Percentiles rank a stretch among this genome's conserved stretches.
phyloP scores from a whole-genome alignment of 169 alveolate genomes.

The Plasmodium knowlesi region DNA sequence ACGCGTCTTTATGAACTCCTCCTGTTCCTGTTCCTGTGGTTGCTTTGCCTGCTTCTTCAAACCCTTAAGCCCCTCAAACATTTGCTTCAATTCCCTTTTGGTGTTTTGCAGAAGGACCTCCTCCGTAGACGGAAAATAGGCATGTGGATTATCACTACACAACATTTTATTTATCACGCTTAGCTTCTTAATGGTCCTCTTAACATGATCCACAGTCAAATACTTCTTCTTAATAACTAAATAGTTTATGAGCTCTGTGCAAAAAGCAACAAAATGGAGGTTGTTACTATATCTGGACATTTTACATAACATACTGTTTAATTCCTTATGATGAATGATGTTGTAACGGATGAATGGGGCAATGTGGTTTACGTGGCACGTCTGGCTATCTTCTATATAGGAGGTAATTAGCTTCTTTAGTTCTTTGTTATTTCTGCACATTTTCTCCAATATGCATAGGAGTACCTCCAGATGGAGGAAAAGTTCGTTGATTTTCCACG shows the following conservation, averaged over 20 bases:
- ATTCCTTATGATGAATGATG: constrained; percentile 23
- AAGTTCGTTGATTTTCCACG: constrained; percentile 3
- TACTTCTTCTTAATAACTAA: constrained; percentile 46
- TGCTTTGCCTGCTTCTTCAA: neutral
- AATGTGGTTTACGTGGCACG: constrained; percentile 28
- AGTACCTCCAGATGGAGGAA: constrained; percentile 47
- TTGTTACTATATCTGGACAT: neutral
- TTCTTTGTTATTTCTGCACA: constrained; percentile 47
- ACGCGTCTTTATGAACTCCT: neutral
- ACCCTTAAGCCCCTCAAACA: constrained; percentile 20
- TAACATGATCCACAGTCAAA: constrained; percentile 28
- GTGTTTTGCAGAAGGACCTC: constrained; percentile 1
- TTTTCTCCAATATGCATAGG: constrained; percentile 55
- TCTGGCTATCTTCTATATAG: constrained; percentile 24
- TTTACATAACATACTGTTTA: constrained; percentile 32
- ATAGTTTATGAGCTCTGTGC: constrained; percentile 21
- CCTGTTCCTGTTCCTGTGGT: neutral
- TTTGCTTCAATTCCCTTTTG: constrained; percentile 1
- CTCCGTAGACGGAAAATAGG: neutral
- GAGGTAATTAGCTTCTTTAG: constrained; percentile 48
- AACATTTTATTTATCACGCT: constrained; percentile 7
- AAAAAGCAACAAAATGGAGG: constrained; percentile 25
- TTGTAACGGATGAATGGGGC: constrained; percentile 48
- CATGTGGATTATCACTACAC: constrained; percentile 12
- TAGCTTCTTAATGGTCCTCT: constrained; percentile 15